Conservation (phyloP, 108 stramenopile genomes). For the Aurantiochytrium sp. region DNA sequence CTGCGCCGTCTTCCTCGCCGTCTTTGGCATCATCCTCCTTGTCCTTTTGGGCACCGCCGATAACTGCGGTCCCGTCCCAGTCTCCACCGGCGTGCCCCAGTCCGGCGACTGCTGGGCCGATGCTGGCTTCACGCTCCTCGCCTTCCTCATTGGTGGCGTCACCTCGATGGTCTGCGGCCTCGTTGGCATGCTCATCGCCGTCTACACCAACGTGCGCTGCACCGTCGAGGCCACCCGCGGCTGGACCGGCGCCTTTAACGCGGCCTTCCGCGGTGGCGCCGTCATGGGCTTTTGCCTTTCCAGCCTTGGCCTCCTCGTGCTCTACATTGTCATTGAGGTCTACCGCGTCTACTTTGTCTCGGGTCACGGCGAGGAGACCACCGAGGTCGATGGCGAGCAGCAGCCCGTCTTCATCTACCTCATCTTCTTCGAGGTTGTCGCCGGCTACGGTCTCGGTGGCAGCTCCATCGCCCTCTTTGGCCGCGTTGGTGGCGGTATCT, state of each 20-base stretch:
- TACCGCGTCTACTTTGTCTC: neutral
- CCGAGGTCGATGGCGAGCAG: conserved; percentile 71
- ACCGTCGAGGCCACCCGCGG: conserved; percentile 70
- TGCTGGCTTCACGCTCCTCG: conserved; percentile 67
- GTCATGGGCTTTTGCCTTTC: conserved; percentile 59
- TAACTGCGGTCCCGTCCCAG: neutral
- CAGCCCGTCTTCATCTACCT: conserved; percentile 26
- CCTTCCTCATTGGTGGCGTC: conserved; percentile 82
- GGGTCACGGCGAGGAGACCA: conserved; percentile 11
- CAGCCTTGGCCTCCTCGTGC: conserved; percentile 75
- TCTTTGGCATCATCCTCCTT: conserved; percentile 59
- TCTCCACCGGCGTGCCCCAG: conserved; percentile 53
- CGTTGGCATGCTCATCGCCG: conserved; percentile 97
- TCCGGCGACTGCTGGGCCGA: neutral
- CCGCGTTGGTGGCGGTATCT: conserved; percentile 98
- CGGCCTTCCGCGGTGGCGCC: conserved; percentile 88
- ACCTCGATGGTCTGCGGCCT: conserved; percentile 69
- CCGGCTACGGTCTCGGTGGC: conserved; percentile 93
- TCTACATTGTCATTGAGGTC: conserved; percentile 16
- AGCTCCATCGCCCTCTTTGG: conserved; percentile 98
- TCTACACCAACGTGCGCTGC: conserved; percentile 89
- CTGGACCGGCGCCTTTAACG: conserved; percentile 58
- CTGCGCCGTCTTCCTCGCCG: conserved; percentile 58
- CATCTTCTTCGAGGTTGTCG: conserved; percentile 37
- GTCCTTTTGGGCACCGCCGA: conserved; percentile 68